phyloP scores from a whole-genome alignment of 768 basidiomycete genomes.

The Serendipita sp. region DNA sequence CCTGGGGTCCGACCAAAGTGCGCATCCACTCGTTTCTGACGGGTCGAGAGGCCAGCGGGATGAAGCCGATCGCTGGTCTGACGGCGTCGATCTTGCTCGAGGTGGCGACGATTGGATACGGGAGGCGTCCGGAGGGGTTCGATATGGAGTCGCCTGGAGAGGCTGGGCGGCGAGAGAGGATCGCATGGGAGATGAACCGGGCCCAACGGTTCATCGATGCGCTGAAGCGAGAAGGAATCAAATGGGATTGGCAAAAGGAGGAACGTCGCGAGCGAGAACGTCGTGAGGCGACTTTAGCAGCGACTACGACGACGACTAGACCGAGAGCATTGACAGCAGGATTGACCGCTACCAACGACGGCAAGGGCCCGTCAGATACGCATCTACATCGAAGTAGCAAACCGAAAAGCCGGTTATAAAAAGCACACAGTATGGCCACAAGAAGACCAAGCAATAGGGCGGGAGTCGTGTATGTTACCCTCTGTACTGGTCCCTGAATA shows the following conservation, averaged over 20 bases:
- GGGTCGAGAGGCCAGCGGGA: constrained; percentile 65
- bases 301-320: neutral
- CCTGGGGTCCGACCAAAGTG: constrained; percentile 23
- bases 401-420: neutral
- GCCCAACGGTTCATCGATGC: constrained; percentile 11
- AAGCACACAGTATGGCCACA: neutral
- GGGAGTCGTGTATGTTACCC: no score
- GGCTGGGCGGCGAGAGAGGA: constrained; percentile 24
- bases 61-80: constrained; percentile 78
- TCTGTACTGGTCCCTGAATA: no score
- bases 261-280: neutral
- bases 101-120: constrained; percentile 34
- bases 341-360: no score
- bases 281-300: neutral
- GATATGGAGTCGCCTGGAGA: constrained; percentile 29
- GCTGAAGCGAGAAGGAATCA: constrained; percentile 9
- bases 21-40: constrained; percentile 72
- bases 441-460: no score
- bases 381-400: neutral
- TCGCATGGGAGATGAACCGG: constrained; percentile 25
- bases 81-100: constrained; percentile 60
- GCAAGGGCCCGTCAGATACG: neutral
- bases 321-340: no score
- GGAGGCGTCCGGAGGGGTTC: constrained; percentile 26
- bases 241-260: constrained; percentile 5